A percentile compares a stretch with the other conserved stretches of the same genome.
Conservation (phyloP, 148 eudicot species). For the Rhododendron mucronatum region DNA sequence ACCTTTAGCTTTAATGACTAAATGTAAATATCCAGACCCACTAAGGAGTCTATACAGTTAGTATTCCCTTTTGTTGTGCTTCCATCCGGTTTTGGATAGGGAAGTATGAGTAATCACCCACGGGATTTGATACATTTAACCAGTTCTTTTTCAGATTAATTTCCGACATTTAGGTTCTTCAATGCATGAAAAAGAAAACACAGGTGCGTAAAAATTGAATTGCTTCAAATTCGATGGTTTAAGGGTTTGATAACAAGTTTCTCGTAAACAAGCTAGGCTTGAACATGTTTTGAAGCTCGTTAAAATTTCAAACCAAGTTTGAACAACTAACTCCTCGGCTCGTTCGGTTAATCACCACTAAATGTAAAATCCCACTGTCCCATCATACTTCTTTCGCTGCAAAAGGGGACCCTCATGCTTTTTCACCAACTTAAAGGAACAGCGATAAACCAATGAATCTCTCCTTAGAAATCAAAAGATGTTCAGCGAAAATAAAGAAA, state of each 20-base stretch:
- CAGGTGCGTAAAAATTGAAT: not conserved
- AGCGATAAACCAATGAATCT: not conserved
- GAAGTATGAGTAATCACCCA: slow-evolving; percentile 23
- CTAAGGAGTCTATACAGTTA: slow-evolving; percentile 24
- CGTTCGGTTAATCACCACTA: not conserved
- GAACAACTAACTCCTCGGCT: not conserved
- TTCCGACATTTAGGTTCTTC: not conserved
- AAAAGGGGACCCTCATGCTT: not conserved
- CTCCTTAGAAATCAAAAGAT: not conserved
- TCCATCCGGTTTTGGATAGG: slow-evolving; percentile 43
- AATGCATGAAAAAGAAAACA: not conserved
- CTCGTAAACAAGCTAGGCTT: not conserved
- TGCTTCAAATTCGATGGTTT: not conserved
- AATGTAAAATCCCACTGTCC: not conserved
- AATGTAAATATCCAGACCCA: slow-evolving; percentile 32
- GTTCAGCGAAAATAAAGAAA: not conserved
- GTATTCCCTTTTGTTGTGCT: slow-evolving; percentile 29
- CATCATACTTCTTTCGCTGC: not conserved
- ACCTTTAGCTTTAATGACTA: slow-evolving; percentile 8
- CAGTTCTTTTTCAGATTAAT: not conserved
- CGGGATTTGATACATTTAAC: slow-evolving; percentile 15
- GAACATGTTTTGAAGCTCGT: not conserved
- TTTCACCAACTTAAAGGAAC: not conserved
- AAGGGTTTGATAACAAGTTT: not conserved
- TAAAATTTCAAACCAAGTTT: not conserved